A percentile compares a stretch with the other conserved stretches of the same genome.
These are phyloP conservation scores for Carex myosuroides DNA, from an alignment of 176 grass and related monocot species.

Conservation along the genomic window DNA sequence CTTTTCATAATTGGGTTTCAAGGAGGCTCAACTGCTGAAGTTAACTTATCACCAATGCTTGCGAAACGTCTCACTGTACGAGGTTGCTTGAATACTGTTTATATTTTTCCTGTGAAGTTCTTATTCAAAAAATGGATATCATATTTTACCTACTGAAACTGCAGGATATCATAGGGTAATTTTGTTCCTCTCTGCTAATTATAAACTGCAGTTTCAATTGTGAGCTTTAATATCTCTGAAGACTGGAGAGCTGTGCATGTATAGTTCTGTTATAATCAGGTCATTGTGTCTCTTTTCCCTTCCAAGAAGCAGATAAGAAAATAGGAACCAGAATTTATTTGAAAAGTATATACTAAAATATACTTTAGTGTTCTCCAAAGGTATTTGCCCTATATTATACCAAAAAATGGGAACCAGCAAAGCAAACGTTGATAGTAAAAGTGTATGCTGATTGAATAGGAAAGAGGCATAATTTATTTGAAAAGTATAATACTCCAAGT, in stretches of 20 bases:
- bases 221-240: neutral
- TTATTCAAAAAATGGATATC: neutral
- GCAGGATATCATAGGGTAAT: neutral
- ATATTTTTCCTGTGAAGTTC: neutral
- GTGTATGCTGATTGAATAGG: neutral
- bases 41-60: conserved; percentile 24
- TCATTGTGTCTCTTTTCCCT: neutral
- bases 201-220: neutral
- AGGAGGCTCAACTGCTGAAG: conserved; percentile 25
- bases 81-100: conserved; percentile 36
- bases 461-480: neutral
- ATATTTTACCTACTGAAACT: neutral
- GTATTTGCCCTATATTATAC: neutral
- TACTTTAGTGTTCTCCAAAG: neutral
- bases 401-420: neutral
- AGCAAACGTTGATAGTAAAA: neutral
- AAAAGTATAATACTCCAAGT: neutral
- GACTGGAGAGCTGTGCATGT: neutral
- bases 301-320: neutral
- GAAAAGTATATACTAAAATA: too few relatives aligned
- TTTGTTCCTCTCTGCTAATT: neutral
- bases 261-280: neutral
- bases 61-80: conserved; percentile 62
- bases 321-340: too few relatives aligned
- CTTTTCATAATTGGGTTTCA: conserved; percentile 82